Base-by-base conservation (phyloP, 805 yeast species). In the Debaryomyces maramus region DNA sequence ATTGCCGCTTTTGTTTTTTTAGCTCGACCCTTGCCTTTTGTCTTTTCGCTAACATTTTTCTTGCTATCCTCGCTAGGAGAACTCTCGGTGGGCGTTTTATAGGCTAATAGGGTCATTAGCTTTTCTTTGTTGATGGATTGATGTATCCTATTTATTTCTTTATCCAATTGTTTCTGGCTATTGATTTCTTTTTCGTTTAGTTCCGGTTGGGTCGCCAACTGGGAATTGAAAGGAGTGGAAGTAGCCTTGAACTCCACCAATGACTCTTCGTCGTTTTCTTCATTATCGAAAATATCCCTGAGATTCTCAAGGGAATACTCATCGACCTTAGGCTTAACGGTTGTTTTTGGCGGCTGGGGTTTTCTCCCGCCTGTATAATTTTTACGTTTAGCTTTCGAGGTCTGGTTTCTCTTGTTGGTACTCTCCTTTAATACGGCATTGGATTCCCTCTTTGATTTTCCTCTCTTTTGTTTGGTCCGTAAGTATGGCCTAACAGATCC, bases 241-340 rank as follows among this genome's bases (percentile, higher is more conserved):
- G 46, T 43, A n/a, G 46, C 46, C 20, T 34, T 43, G 22, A 43
- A 43, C 3, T 28, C 34, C 20, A 14, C 23, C 21, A 10, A 20
- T 10, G 14, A 32, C 7, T 28, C 38, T 19, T 26, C 23, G 5
- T 29, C 24, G 10, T 37, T 22, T 32, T 38, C 33, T 20, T 32
- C 39, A 4, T 32, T 39, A 23, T 28, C 39, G 44, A 53, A 53
- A 2, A 53, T 48, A 16, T 36, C 36, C 36, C 38, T 39, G 23
- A 53, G 39, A 32, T 50, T 50, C 26, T 47, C 47, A 3, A 49
- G 32, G 3, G 46, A 40, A 18, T 27, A 30, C 14, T 48, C 53
- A 17, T 44, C 42, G 8, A 46, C 45, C 5, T 38, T 41, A 3
- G 45, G 47, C 15, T n/a, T 33, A n/a, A 14, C 15, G 9, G 18